Percentiles rank a stretch among this genome's conserved stretches.
These are phyloP conservation scores for Aspergillus pseudotamarii DNA, from an alignment of 2,329 filamentous ascomycete species.

Conservation along the genomic window DNA sequence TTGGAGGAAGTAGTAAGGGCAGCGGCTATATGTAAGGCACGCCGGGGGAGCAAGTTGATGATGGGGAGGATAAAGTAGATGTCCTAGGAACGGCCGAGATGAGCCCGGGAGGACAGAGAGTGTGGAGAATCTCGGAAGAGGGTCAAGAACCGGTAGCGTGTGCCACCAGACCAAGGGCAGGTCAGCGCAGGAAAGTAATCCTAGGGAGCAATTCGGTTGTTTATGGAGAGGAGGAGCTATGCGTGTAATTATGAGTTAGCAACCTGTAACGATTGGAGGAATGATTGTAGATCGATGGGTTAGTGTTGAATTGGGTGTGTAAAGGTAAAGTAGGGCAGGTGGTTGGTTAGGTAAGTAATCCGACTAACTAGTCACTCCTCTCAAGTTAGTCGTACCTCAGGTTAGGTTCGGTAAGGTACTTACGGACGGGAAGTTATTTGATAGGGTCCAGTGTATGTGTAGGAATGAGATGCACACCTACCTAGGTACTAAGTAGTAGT, in stretches of 20 bases:
- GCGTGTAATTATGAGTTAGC: constrained; percentile 8
- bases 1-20: background rate
- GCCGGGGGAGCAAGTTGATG: constrained; percentile 19
- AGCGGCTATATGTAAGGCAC: constrained; percentile 2
- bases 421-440: background rate
- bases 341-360: constrained; percentile 14
- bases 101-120: constrained; percentile 24
- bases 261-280: constrained; percentile 19
- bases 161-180: constrained; percentile 10
- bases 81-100: constrained; percentile 26
- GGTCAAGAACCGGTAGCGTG: constrained; percentile 18
- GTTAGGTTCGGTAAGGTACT: constrained; percentile 3
- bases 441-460: background rate
- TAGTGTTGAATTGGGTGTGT: constrained; percentile 13
- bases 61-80: constrained; percentile 22
- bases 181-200: constrained; percentile 10
- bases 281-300: constrained; percentile 13
- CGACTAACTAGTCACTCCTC: background rate
- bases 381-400: background rate
- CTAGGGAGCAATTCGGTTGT: constrained; percentile 5
- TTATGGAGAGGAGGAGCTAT: constrained; percentile 2
- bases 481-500: background rate
- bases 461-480: background rate
- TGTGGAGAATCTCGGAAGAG: constrained; percentile 30
- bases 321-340: constrained; percentile 10